Base-by-base conservation (phyloP, 73 alveolate genomes). In the Paramecium pentaurelia region DNA sequence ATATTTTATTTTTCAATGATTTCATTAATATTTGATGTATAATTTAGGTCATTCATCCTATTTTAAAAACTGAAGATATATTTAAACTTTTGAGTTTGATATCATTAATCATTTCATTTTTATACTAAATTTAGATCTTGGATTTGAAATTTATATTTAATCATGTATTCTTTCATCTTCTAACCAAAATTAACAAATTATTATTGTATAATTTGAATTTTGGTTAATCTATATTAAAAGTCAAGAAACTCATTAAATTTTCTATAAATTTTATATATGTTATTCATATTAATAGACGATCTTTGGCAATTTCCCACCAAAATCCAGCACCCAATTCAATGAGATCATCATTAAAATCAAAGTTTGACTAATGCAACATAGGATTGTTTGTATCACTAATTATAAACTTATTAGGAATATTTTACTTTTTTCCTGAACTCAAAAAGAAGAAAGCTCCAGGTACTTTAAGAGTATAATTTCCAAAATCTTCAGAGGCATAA, bases 361-460 rank as follows among this genome's bases (percentile, higher is more conserved):
- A 92, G 32, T 60, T 51, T 1, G 95, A 71, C 14, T 92, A 59
- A 85, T 95, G 98, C 14, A 60, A 73, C 93, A 93, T 86, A 16
- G 95, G 92, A 40, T 88, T 93, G 18, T 86, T 70, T 30, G 77
- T 73, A 12, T 80, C 93, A 16, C 95, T 80, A 80, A 49, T 47
- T 49, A 49, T 12, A 7, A 18, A 16, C 4, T 6, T 16, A 16
- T 27, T 10, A 3, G 9, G 27, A 45, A 45, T 80, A 11, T 9
- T 2, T 0, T 80, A 80, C 91, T 80, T 75, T 51, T 85, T 86
- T 12, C 93, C 86, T n/a, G 93, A 89, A 8, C 96, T 94, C 27
- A 95, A 68, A 47, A 93, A 95, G 68, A 95, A 86, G 94, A 88
- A 95, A 7, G 95, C 94, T 37, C 98, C 98, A 8, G 98, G 98